Conservation (phyloP, 805 yeast genomes). For the Myxozyma mucilagina region DNA sequence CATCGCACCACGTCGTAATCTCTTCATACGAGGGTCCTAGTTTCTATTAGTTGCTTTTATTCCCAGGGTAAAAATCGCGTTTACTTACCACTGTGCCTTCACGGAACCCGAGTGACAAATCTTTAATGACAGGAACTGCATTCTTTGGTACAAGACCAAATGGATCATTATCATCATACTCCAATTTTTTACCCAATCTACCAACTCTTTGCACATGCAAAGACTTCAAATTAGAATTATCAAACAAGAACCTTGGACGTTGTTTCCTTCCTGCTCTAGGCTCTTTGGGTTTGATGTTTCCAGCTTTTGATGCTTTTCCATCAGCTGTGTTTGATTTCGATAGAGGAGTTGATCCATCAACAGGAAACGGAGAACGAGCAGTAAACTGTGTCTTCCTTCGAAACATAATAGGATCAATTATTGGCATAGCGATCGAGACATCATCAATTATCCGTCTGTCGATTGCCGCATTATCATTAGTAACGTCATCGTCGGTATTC, state of each 20-base stretch:
- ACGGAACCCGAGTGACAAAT: slow-evolving; percentile 21
- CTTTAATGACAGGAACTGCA: slow-evolving; percentile 25
- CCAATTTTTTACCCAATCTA: slow-evolving; percentile 10
- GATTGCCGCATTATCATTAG: not conserved
- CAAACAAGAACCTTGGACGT: slow-evolving; percentile 9
- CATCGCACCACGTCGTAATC: slow-evolving; percentile 20
- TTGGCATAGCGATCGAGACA: not conserved
- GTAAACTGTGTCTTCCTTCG: slow-evolving; percentile 10
- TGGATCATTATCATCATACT: slow-evolving; percentile 10
- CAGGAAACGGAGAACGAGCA: slow-evolving; percentile 24
- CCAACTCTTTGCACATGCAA: slow-evolving; percentile 20
- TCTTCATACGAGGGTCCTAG: slow-evolving; percentile 19
- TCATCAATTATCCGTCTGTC: not conserved
- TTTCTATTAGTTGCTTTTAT: not conserved
- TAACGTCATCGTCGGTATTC: not conserved
- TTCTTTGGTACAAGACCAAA: slow-evolving; percentile 20
- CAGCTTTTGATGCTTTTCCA: not conserved
- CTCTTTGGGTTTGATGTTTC: not conserved
- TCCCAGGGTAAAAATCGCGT: not conserved
- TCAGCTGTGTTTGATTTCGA: not conserved
- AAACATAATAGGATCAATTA: slow-evolving; percentile 11
- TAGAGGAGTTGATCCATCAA: not conserved
- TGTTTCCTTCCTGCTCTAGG: slow-evolving; percentile 16
- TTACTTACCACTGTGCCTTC: slow-evolving; percentile 24
- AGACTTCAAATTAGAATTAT: slow-evolving; percentile 19